A percentile compares a stretch with the other conserved stretches of the same genome.
These are phyloP conservation scores for Neocucurbitaria cava DNA, from an alignment of 2,329 filamentous ascomycete species.

Conservation along the genomic window DNA sequence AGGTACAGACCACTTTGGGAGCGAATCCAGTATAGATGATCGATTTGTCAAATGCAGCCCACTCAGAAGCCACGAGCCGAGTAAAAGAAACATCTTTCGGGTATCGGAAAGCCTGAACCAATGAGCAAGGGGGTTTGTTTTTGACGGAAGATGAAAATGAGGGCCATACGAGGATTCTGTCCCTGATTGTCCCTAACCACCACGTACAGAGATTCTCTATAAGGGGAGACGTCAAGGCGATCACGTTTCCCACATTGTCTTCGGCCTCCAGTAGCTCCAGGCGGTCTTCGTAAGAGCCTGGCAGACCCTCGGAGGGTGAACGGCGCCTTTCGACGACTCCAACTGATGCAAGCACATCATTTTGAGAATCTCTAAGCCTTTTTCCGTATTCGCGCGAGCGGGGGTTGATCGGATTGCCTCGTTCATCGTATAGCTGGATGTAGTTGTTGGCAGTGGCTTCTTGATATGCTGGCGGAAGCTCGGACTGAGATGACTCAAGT, in stretches of 20 bases:
- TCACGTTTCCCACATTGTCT: constrained; percentile 34
- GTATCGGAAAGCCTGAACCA: constrained; percentile 36
- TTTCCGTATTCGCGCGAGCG: constrained; percentile 49
- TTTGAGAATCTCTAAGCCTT: constrained; percentile 54
- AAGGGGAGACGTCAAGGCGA: constrained; percentile 33
- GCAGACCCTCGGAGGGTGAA: constrained; percentile 32
- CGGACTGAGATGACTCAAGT: constrained; percentile 30
- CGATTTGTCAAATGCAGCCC: constrained; percentile 21
- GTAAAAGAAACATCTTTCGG: constrained; percentile 28
- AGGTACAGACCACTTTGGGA: constrained; percentile 26
- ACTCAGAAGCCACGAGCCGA: constrained; percentile 35
- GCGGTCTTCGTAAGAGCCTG: constrained; percentile 35
- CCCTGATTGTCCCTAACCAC: constrained; percentile 44
- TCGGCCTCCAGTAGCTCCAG: constrained; percentile 41
- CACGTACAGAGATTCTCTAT: constrained; percentile 41
- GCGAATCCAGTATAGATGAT: constrained; percentile 39
- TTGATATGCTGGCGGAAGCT: constrained; percentile 29
- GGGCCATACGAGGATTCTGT: constrained; percentile 33
- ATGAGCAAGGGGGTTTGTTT: not conserved
- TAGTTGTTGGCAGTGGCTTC: constrained; percentile 35
- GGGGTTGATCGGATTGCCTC: constrained; percentile 54
- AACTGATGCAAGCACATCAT: constrained; percentile 56
- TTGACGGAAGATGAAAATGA: not conserved
- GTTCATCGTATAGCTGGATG: constrained; percentile 53
- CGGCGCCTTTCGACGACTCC: constrained; percentile 54